Evolutionary conservation across 306 rosid genomes (phyloP).

Genomic region (Casuarina equisetifolia): DNA sequence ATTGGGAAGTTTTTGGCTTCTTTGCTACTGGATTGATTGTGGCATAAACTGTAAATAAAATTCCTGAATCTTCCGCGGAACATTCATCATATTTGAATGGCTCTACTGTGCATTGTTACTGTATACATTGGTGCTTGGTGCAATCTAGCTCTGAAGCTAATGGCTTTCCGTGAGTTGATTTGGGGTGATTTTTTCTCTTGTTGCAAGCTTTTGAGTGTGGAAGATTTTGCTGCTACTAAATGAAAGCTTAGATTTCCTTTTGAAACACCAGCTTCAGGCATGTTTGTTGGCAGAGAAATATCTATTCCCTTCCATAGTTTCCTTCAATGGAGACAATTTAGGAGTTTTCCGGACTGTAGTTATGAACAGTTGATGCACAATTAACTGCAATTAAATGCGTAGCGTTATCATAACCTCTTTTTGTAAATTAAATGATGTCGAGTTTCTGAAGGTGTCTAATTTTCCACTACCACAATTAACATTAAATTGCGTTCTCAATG

Average conservation of each 20-base stretch:
- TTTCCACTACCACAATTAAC: conserved; percentile 1
- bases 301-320: neutral
- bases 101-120: neutral
- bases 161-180: neutral
- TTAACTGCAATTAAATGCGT: conserved; percentile 5
- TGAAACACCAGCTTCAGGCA: neutral
- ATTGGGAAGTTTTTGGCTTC: too few relatives aligned
- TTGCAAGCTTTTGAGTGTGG: neutral
- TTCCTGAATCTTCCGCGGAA: neutral
- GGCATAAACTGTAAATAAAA: neutral
- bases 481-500: too few relatives aligned
- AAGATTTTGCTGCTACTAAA: neutral
- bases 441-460: conserved; percentile 1
- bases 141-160: neutral
- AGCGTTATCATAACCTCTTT: conserved; percentile 7
- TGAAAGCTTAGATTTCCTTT: neutral
- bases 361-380: neutral
- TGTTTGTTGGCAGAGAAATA: neutral
- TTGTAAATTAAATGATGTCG: conserved; percentile 4
- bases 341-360: neutral
- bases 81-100: neutral
- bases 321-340: neutral
- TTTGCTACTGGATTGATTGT: too few relatives aligned
- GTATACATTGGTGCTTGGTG: neutral
- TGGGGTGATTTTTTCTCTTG: neutral